phyloP scores from a whole-genome alignment of 805 yeast genomes.

The Ogataea trehaloabstinens region DNA sequence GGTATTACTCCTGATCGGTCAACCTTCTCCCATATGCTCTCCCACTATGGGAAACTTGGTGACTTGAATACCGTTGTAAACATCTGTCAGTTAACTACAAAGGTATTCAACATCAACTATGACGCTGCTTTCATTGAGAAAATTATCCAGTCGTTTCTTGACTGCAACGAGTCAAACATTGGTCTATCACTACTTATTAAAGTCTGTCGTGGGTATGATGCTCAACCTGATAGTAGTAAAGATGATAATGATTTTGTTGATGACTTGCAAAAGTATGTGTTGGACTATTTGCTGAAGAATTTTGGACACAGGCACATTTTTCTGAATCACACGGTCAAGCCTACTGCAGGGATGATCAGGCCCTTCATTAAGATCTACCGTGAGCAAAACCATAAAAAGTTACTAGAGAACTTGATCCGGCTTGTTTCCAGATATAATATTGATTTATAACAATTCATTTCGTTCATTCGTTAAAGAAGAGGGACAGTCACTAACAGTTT shows the following conservation, averaged over 20 bases:
- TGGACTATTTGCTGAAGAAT: constrained; percentile 13
- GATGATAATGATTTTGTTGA: not conserved
- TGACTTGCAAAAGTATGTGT: constrained; percentile 8
- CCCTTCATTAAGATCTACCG: constrained; percentile 13
- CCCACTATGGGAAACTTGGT: constrained; percentile 4
- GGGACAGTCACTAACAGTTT: constrained; percentile 30
- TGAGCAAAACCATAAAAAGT: constrained; percentile 6
- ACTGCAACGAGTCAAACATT: constrained; percentile 10
- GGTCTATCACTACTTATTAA: constrained; percentile 12
- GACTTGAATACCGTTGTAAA: constrained; percentile 8
- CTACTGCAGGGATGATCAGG: constrained; percentile 14
- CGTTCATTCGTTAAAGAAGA: not conserved
- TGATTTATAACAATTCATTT: constrained; percentile 9
- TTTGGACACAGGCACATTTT: constrained; percentile 3
- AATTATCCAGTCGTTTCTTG: constrained; percentile 8
- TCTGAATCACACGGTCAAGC: constrained; percentile 14
- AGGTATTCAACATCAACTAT: constrained; percentile 8
- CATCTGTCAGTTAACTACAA: constrained; percentile 6
- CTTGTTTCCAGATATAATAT: constrained; percentile 16
- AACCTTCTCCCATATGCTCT: constrained; percentile 7
- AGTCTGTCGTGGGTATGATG: constrained; percentile 12
- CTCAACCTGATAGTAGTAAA: constrained; percentile 2
- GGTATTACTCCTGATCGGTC: constrained; percentile 12
- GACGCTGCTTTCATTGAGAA: constrained; percentile 11
- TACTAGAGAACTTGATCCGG: constrained; percentile 12